Base-by-base conservation (phyloP, 208 protist species). In the Leishmania aethiopica region DNA sequence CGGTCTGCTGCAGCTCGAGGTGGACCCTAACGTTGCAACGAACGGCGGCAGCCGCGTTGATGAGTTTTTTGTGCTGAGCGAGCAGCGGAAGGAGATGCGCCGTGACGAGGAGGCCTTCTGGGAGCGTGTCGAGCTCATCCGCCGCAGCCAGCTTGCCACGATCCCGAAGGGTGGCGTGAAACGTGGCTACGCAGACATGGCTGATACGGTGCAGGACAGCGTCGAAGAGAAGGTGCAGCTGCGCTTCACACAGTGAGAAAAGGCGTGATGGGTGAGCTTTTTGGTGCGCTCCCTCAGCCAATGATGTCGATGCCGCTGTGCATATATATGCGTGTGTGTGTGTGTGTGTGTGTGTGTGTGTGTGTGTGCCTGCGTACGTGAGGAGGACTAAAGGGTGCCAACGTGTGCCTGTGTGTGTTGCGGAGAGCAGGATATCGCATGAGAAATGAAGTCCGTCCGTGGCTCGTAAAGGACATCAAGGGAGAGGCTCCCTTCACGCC, bases 91-190 rank as follows among this genome's bases (percentile, higher is more conserved):
- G 57, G 95, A 97, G 80, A 94, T 95, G 90, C 73, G 85, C 19
- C 87, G 86, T 25, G 92, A 97, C 72, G 95, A 97, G 86, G 86
- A 91, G 72, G 78, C 88, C 11, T 97, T 96, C 80, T 97, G 95
- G 93, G 92, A 96, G 71, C 86, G 92, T 32, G 95, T 97, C 22
- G 95, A 97, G 84, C 86, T 96, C 47, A 97, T 97, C 75, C 92
- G 92, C 1, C 89, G 91, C 60, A 90, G 89, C 25, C 95, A 97
- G 79, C 62, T 95, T 10, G 89, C 89, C 22, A 89, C 89, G 45
- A 92, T 96, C 25, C 84, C 85, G 17, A 87, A 88, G n/a, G 90
- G 84, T 25, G 85, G 76, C 13, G 80, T 74, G 42, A 96, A 96
- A 85, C 89, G 93, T 17, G 76, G 75, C 37, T 96, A 97, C 78